phyloP scores from a whole-genome alignment of 768 basidiomycete species.

The Kwoniella sp. region DNA sequence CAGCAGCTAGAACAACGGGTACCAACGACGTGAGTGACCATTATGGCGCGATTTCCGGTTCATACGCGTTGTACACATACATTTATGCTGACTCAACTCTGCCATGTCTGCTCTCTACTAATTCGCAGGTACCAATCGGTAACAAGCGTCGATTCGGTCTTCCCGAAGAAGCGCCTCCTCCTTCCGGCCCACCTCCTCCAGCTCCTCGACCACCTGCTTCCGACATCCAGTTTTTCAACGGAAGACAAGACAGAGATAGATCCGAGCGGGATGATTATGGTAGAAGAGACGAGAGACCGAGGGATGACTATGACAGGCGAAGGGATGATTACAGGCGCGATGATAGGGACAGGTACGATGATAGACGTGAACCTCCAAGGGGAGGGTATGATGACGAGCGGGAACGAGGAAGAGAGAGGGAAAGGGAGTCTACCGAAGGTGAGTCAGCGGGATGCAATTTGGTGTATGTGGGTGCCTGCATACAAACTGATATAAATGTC shows the following conservation, averaged over 20 bases:
- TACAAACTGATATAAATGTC: conserved; percentile 39
- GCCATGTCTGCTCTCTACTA: conserved; percentile 5
- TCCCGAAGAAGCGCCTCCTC: conserved; percentile 75
- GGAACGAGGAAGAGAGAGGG: conserved; percentile 27
- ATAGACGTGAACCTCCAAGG: conserved; percentile 24
- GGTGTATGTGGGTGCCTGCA: neutral
- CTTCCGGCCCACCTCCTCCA: conserved; percentile 82
- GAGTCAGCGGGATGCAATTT: conserved; percentile 58
- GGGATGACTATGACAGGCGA: conserved; percentile 21
- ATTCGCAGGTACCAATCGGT: conserved; percentile 70
- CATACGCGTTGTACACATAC: neutral
- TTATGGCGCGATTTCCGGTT: neutral
- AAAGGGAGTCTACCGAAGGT: conserved; percentile 67
- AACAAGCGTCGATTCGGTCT: conserved; percentile 88
- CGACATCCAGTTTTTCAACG: conserved; percentile 46
- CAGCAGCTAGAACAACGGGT: conserved; percentile 80
- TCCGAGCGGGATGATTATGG: conserved; percentile 26
- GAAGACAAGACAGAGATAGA: conserved; percentile 61
- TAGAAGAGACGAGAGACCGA: conserved; percentile 19
- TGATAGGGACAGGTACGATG: conserved; percentile 33
- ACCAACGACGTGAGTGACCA: conserved; percentile 87
- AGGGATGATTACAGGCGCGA: conserved; percentile 33
- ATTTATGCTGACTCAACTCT: neutral
- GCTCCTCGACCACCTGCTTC: conserved; percentile 73
- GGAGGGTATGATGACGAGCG: conserved; percentile 29